Percentiles rank a stretch among this genome's conserved stretches.
Conservation (phyloP, 495 filamentous ascomycete genomes). For the Chaetomium cochliodes region DNA sequence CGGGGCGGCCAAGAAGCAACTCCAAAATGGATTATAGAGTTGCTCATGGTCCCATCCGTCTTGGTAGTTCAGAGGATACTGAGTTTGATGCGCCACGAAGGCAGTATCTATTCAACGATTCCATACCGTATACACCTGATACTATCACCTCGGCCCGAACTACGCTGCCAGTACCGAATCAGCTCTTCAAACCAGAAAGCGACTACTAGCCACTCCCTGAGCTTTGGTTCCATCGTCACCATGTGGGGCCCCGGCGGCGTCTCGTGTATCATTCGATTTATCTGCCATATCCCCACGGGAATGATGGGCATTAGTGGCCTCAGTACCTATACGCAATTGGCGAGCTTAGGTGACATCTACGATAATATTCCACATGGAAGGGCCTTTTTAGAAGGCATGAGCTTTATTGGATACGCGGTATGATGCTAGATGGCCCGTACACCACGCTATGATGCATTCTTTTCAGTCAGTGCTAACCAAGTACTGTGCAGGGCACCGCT, state of each 20-base stretch:
- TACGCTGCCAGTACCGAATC: too few relatives aligned
- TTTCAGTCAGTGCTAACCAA: background rate
- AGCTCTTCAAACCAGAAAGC: background rate
- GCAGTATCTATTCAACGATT: too few relatives aligned
- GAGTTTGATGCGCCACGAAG: too few relatives aligned
- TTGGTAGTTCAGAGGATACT: too few relatives aligned
- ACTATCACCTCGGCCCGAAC: too few relatives aligned
- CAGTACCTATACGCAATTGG: background rate
- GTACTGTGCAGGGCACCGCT: background rate
- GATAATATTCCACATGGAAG: slow-evolving; percentile 1
- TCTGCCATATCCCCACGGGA: slow-evolving; percentile 7
- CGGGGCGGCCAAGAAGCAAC: too few relatives aligned
- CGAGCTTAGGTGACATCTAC: slow-evolving; percentile 10
- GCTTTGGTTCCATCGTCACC: background rate
- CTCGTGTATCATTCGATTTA: slow-evolving; percentile 9
- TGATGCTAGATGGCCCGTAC: background rate
- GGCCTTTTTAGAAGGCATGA: background rate
- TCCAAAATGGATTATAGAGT: too few relatives aligned
- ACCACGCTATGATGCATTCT: background rate
- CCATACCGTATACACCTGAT: too few relatives aligned
- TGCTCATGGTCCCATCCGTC: too few relatives aligned
- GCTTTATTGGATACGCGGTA: background rate
- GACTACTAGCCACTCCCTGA: background rate
- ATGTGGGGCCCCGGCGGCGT: background rate
- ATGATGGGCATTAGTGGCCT: slow-evolving; percentile 4